Evolutionary conservation across 2,329 filamentous ascomycete genomes (phyloP).

Genomic region (Penicillium vulpinum): DNA sequence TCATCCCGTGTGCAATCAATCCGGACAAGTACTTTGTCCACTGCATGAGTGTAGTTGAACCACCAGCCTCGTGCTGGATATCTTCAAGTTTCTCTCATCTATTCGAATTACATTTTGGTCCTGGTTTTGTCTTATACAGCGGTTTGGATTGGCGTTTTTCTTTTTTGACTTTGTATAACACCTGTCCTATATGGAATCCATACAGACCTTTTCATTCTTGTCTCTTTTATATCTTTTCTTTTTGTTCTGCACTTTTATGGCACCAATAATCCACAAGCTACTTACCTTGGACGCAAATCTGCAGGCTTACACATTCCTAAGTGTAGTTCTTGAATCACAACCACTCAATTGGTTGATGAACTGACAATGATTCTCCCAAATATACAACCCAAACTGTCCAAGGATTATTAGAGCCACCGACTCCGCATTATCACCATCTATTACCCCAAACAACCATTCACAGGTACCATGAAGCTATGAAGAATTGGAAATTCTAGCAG

Average conservation of each 20-base stretch:
- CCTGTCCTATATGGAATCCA: conserved; percentile 12
- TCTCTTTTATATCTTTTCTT: neutral
- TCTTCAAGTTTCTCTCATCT: neutral
- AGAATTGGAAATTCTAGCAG: conserved; percentile 20
- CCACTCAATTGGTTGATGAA: neutral
- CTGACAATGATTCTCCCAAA: neutral
- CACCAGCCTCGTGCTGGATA: neutral
- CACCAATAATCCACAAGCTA: neutral
- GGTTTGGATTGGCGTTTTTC: conserved; percentile 24
- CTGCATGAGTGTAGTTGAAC: conserved; percentile 10
- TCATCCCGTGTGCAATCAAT: conserved; percentile 2
- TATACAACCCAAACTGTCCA: neutral
- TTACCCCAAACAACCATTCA: neutral
- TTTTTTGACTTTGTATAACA: conserved; percentile 23
- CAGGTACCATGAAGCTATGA: neutral
- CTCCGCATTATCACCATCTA: neutral
- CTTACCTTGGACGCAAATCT: neutral
- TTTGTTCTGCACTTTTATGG: neutral
- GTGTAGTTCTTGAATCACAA: neutral
- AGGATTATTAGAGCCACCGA: neutral
- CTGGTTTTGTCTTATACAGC: conserved; percentile 22
- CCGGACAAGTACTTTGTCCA: conserved; percentile 16
- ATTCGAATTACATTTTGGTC: conserved; percentile 4
- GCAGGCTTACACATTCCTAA: neutral
- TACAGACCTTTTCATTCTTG: conserved; percentile 8